A percentile compares a stretch with the other conserved stretches of the same genome.
Conservation (phyloP, 805 yeast genomes). For the Brettanomyces custersianus region DNA sequence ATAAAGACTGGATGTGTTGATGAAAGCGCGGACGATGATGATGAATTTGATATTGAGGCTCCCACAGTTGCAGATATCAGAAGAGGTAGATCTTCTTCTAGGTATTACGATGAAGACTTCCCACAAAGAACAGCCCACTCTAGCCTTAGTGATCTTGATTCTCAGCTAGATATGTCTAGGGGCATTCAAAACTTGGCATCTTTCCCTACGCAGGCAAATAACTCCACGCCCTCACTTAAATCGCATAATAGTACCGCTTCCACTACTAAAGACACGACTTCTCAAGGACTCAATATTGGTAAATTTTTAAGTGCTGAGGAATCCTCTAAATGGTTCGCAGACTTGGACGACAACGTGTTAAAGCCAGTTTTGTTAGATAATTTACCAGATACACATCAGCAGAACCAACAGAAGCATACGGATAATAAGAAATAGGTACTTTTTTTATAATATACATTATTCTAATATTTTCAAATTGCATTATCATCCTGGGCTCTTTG, state of each 20-base stretch:
- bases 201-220: slow-evolving; percentile 17
- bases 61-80: slow-evolving; percentile 21
- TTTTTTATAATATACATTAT: background rate
- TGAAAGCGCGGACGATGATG: slow-evolving; percentile 70
- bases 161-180: slow-evolving; percentile 28
- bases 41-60: slow-evolving; percentile 90
- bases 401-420: slow-evolving; percentile 5
- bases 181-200: slow-evolving; percentile 15
- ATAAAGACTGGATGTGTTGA: slow-evolving; percentile 87
- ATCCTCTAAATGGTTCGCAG: slow-evolving; percentile 85
- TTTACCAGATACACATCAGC: slow-evolving; percentile 19
- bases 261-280: background rate
- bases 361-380: slow-evolving; percentile 84
- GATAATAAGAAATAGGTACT: slow-evolving; percentile 1
- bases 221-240: slow-evolving; percentile 7
- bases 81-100: slow-evolving; percentile 6
- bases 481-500: slow-evolving; percentile 22
- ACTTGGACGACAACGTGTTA: slow-evolving; percentile 86
- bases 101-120: slow-evolving; percentile 12
- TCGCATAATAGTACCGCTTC: background rate
- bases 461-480: background rate
- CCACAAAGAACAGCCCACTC: slow-evolving; percentile 16
- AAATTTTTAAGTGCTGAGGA: slow-evolving; percentile 42
- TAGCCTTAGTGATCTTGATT: slow-evolving; percentile 24
- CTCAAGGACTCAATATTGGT: slow-evolving; percentile 11